A percentile compares a stretch with the other conserved stretches of the same genome.
These are phyloP conservation scores for Aegilops bicornis DNA, from an alignment of 176 grass and related monocot genomes.

Conservation along the genomic window DNA sequence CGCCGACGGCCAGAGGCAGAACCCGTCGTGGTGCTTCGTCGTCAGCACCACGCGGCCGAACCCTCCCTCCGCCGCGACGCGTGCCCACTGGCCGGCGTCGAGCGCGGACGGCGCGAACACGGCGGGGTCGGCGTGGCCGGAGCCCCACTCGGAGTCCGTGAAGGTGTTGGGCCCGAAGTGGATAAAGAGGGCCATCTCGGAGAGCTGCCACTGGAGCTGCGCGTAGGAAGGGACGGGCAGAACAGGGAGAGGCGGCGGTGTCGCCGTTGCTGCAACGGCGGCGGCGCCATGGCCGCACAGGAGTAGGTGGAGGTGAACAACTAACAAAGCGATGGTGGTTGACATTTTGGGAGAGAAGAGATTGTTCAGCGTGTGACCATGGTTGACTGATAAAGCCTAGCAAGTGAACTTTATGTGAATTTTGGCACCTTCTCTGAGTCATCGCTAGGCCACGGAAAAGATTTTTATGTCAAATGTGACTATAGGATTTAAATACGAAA, in stretches of 20 bases:
- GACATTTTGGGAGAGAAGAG: constrained; percentile 28
- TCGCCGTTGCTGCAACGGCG: not conserved
- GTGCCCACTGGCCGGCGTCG: constrained; percentile 81
- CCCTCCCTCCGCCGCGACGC: constrained; percentile 51
- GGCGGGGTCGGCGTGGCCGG: constrained; percentile 63
- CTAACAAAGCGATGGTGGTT: constrained; percentile 1
- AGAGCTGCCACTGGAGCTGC: constrained; percentile 85
- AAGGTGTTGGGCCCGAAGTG: constrained; percentile 99
- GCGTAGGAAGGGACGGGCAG: constrained; percentile 72
- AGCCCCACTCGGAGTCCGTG: constrained; percentile 91
- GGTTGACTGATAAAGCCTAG: not conserved
- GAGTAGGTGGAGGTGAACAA: constrained; percentile 23
- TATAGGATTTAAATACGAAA: too few relatives aligned
- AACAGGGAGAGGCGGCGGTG: constrained; percentile 67
- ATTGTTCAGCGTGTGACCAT: not conserved
- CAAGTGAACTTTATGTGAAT: not conserved
- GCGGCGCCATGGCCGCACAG: constrained; percentile 13
- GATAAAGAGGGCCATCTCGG: constrained; percentile 92
- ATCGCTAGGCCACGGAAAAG: too few relatives aligned
- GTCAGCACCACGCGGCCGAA: constrained; percentile 82
- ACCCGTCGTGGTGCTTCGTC: constrained; percentile 92
- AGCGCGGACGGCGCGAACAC: constrained; percentile 71
- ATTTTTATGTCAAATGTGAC: too few relatives aligned
- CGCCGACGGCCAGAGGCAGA: constrained; percentile 97
- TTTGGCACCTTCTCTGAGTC: not conserved